Conservation (phyloP, 805 yeast genomes). For the Cyberlindnera mycetangii region DNA sequence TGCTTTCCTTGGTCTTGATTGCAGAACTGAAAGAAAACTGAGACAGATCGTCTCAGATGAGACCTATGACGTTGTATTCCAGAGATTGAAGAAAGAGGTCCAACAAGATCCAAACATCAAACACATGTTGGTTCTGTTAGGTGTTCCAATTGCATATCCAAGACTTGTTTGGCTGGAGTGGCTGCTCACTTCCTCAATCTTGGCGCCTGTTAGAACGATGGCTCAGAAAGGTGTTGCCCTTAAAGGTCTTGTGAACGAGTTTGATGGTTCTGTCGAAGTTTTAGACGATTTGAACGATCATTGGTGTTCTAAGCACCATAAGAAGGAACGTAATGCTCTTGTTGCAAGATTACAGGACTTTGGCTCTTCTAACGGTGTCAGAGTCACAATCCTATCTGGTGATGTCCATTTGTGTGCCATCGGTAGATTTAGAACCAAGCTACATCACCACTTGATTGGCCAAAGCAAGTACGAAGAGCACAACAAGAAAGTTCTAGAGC, state of each 20-base stretch:
- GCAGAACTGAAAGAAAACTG: slow-evolving; percentile 84
- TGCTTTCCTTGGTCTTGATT: slow-evolving; percentile 78
- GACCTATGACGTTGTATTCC: slow-evolving; percentile 61
- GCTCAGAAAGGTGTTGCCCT: slow-evolving; percentile 61
- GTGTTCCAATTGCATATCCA: slow-evolving; percentile 95
- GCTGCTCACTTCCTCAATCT: slow-evolving; percentile 56
- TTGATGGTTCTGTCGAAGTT: slow-evolving; percentile 88
- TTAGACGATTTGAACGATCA: slow-evolving; percentile 94
- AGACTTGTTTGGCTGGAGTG: slow-evolving; percentile 88
- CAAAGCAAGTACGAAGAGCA: slow-evolving; percentile 34
- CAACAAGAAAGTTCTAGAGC: slow-evolving; percentile 38
- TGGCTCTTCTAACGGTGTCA: slow-evolving; percentile 58
- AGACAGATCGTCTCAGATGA: slow-evolving; percentile 49
- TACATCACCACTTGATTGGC: slow-evolving; percentile 41
- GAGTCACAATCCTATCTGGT: slow-evolving; percentile 85
- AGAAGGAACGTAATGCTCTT: slow-evolving; percentile 74
- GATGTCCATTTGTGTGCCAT: slow-evolving; percentile 90
- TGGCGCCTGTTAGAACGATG: slow-evolving; percentile 61
- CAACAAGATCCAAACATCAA: slow-evolving; percentile 49
- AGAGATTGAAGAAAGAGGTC: slow-evolving; percentile 57
- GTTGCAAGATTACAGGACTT: slow-evolving; percentile 60
- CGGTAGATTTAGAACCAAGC: slow-evolving; percentile 67
- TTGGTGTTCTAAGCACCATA: slow-evolving; percentile 92
- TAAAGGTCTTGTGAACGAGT: slow-evolving; percentile 80
- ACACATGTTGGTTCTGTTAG: slow-evolving; percentile 80